Base-by-base conservation (phyloP, 129 eudicot genomes). In the Flaveria brownii region DNA sequence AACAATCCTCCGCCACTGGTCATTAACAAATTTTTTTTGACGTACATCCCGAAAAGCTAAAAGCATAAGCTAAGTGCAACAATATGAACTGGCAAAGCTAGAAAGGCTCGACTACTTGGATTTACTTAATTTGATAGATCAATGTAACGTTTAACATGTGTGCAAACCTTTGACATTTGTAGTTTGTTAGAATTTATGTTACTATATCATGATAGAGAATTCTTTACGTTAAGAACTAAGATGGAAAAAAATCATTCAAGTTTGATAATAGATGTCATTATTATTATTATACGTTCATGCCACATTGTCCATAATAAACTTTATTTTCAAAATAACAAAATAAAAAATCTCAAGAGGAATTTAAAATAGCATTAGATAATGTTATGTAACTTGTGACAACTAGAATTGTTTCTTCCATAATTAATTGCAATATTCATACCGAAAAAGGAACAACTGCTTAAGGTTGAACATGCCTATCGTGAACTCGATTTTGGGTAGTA, bases 401-500 rank as follows among this genome's bases (percentile, higher is more conserved):
- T 63, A 28, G 45, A 11, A 3, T 23, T 59, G 12, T 60, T 25
- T 60, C 66, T 25, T 60, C 39, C 62, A 55, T 55, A 55, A 60
- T 25, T 25, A n/a, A 60, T 22, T 12, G 39, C 66, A 60, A 60
- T 13, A 60, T 60, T 26, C 41, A 23, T 23, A 60, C 5, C n/a
- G 26, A 17, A 63, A 39, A 63, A 64, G 68, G 33, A 75, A 49
- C 63, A 75, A 63, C 25, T 17, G 72, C 63, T 6, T 26, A 26
- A 60, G 67, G 67, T 57, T 57, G 50, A 65, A 14, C 51, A 64
- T 64, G 61, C 64, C 55, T 65, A 65, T 60, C 67, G 25, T 60
- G 41, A 66, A 12, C 68, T 36, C 23, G 43, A 77, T 18, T 51
- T 77, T 76, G 52, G 66, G 74, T 65, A 12, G 39, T 65, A 68